These are phyloP conservation scores for Penicillium dipodomyicola DNA, from an alignment of 495 filamentous ascomycete species.

Conservation along the genomic window DNA sequence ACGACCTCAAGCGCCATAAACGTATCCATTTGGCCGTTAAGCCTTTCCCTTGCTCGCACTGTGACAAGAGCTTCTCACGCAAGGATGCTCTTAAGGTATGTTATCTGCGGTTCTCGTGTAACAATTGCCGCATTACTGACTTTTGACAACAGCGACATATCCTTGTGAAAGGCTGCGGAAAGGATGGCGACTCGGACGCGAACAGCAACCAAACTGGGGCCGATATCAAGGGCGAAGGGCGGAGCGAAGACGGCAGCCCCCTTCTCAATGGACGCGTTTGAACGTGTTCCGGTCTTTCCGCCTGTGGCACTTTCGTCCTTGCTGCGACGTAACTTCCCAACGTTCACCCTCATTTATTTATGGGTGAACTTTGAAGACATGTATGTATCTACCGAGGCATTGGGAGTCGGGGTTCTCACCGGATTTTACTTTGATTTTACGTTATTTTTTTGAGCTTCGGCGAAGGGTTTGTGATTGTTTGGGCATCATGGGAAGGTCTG, in stretches of 20 bases:
- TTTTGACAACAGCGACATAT: slow-evolving; percentile 69
- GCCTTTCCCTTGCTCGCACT: slow-evolving; percentile 87
- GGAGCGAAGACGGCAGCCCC: slow-evolving; percentile 29
- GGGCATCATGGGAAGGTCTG: slow-evolving; percentile 20
- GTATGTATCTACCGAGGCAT: slow-evolving; percentile 22
- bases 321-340: not conserved
- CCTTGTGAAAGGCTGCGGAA: slow-evolving; percentile 89
- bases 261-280: slow-evolving; percentile 23
- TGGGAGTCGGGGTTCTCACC: slow-evolving; percentile 18
- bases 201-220: slow-evolving; percentile 9
- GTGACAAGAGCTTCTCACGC: slow-evolving; percentile 94
- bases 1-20: slow-evolving; percentile 95
- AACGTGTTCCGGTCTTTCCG: slow-evolving; percentile 8
- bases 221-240: slow-evolving; percentile 23
- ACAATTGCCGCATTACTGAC: slow-evolving; percentile 13
- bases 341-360: slow-evolving; percentile 16
- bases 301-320: slow-evolving; percentile 11
- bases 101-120: slow-evolving; percentile 7
- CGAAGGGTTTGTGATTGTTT: slow-evolving; percentile 19
- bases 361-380: slow-evolving; percentile 9
- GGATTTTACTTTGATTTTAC: slow-evolving; percentile 17
- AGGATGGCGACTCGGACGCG: slow-evolving; percentile 36
- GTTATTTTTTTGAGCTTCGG: slow-evolving; percentile 20
- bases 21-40: slow-evolving; percentile 93
- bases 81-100: slow-evolving; percentile 96